Percentiles rank a stretch among this genome's conserved stretches.
Evolutionary conservation across 2,329 filamentous ascomycete species (phyloP).

Genomic region (Colletotrichum spaethianum): DNA sequence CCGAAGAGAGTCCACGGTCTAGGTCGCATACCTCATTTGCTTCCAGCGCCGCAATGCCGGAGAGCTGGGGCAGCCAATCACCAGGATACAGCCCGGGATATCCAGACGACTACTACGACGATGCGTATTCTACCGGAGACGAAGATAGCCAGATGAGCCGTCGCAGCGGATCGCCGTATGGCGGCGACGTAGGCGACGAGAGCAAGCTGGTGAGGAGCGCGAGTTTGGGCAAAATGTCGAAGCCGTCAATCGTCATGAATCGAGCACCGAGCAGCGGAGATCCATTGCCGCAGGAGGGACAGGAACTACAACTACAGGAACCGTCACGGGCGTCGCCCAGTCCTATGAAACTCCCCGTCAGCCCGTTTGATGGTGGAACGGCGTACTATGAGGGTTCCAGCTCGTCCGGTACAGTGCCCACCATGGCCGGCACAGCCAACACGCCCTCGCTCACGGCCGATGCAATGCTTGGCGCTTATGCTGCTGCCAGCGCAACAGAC

Average conservation of each 20-base stretch:
- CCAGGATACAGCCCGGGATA: conserved; percentile 61
- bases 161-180: conserved; percentile 53
- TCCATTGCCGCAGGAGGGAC: conserved; percentile 28
- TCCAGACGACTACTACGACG: conserved; percentile 65
- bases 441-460: conserved; percentile 56
- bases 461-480: conserved; percentile 65
- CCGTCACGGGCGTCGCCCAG: conserved; percentile 53
- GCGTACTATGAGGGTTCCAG: conserved; percentile 62
- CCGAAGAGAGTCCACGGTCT: conserved; percentile 75
- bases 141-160: conserved; percentile 34
- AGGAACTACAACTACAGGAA: conserved; percentile 44
- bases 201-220: conserved; percentile 72
- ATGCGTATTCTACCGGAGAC: conserved; percentile 58
- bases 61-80: conserved; percentile 72
- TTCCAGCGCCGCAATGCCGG: conserved; percentile 81
- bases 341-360: conserved; percentile 51
- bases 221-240: conserved; percentile 73
- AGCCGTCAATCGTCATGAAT: conserved; percentile 68
- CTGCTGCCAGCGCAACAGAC: conserved; percentile 63
- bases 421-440: conserved; percentile 44
- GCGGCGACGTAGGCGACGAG: conserved; percentile 68
- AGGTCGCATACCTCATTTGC: conserved; percentile 76
- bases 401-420: conserved; percentile 60
- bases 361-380: conserved; percentile 60
- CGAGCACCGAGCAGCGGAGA: conserved; percentile 41